Conservation (phyloP, 257 asterid genomes). For the Hygrophila difformis region DNA sequence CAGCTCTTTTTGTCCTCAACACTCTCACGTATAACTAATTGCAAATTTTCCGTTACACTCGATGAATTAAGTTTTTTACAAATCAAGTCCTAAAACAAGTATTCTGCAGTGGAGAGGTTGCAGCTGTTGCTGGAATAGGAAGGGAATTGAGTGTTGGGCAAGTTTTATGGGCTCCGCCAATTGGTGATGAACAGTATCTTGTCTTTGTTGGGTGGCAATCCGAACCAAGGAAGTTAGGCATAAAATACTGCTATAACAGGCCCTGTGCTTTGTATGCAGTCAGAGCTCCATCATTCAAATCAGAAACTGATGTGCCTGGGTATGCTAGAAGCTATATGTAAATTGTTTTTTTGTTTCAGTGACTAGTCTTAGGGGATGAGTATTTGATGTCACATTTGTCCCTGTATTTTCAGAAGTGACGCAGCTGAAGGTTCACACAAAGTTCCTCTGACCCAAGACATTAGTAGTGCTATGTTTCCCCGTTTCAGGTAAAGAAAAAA, state of each 20-base stretch:
- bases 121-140: constrained; percentile 45
- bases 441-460: constrained; percentile 47
- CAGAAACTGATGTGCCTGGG: constrained; percentile 33
- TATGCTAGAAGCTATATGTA: constrained; percentile 16
- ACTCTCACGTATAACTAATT: constrained; percentile 34
- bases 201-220: constrained; percentile 94
- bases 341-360: constrained; percentile 7
- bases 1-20: constrained; percentile 75
- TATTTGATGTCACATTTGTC: no score
- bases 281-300: constrained; percentile 43
- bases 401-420: constrained; percentile 26
- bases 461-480: constrained; percentile 80
- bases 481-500: constrained; percentile 52
- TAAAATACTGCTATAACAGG: constrained; percentile 75
- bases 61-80: constrained; percentile 6
- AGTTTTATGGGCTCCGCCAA: constrained; percentile 80
- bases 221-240: constrained; percentile 69
- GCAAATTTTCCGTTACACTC: neutral
- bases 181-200: constrained; percentile 40
- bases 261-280: constrained; percentile 82
- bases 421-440: constrained; percentile 34
- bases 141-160: constrained; percentile 76
- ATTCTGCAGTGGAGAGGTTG: constrained; percentile 73
- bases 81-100: constrained; percentile 12
- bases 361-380: no score